A percentile compares a stretch with the other conserved stretches of the same genome.
These are phyloP conservation scores for Marchantia paleacea DNA, from an alignment of 225 moss, liverwort and hornwort species.

Conservation along the genomic window DNA sequence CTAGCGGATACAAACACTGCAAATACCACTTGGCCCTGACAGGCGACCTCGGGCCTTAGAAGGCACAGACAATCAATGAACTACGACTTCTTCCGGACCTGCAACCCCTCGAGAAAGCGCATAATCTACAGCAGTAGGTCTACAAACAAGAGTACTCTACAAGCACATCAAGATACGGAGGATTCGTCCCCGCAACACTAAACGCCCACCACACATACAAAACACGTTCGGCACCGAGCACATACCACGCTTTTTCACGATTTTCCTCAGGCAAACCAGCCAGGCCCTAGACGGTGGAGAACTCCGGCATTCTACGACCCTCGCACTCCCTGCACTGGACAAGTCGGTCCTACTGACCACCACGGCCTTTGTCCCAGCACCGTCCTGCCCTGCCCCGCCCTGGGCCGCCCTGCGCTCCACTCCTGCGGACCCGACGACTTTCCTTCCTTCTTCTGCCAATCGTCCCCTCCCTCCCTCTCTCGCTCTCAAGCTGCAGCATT, in stretches of 20 bases:
- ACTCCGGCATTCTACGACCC: background rate
- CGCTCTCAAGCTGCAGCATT: background rate
- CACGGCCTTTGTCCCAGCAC: background rate
- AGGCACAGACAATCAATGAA: background rate
- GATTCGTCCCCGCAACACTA: background rate
- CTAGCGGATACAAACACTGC: background rate
- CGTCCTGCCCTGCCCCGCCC: background rate
- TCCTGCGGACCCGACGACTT: background rate
- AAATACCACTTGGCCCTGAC: background rate
- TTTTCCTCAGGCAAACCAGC: background rate
- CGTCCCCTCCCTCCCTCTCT: background rate
- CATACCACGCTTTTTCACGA: background rate
- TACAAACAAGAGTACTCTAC: background rate
- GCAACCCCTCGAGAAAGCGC: background rate
- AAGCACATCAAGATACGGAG: background rate
- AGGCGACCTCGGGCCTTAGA: background rate
- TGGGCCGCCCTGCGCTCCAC: background rate
- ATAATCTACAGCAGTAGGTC: background rate
- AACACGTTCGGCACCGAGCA: background rate
- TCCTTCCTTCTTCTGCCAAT: too few species aligned
- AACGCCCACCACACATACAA: background rate
- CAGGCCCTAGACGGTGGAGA: background rate
- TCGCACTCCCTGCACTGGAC: background rate
- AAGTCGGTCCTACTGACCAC: background rate
- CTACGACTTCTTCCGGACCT: background rate